Base-by-base conservation (phyloP, 768 basidiomycete species). In the Naganishia onofrii region DNA sequence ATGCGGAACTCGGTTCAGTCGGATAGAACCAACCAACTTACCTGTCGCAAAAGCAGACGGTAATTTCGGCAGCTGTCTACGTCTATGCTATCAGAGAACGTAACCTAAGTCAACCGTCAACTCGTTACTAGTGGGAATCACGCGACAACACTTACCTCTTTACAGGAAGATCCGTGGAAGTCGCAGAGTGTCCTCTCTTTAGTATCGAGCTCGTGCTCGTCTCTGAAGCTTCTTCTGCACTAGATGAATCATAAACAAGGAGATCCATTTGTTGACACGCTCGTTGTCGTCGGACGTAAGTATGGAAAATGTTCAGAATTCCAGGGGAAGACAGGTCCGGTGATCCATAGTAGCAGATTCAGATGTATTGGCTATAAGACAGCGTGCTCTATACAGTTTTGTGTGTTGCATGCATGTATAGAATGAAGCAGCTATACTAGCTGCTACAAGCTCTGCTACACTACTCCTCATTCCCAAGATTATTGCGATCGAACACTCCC, bases 51-150 rank as follows among this genome's bases (percentile, higher is more conserved):
- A 63, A 9, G 60, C 19, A 9, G 38, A 26, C 23, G 60, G 28
- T 17, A 63, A 29, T 26, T 63, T 63, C n/a, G 60, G 60, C 29
- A 63, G 46, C 23, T 42, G 60, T 42, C 46, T 63, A 6, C 38
- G 42, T n/a, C 60, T 63, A 63, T 29, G 60, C 60, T 63, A 36
- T 63, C 60, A n/a, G 23, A 7, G 12, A 44, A 63, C 8, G 29
- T 26, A 28, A 42, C 38, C 38, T 36, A 26, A 17, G 38, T 29
- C 23, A 55, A 55, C 17, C 29, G 15, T 29, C 7, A 55, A 34
- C 48, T 51, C 3, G 4, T 8, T 55, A 15, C 7, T 17, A 31
- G 17, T 31, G 21, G 29, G 4, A 31, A 34, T 17, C 15, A 34
- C 10, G 54, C 3, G 19, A 31, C 4, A 31, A 34, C 4, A 58